Base-by-base conservation (phyloP, 225 moss, liverwort and hornwort species). In the Lunularia cruciata region DNA sequence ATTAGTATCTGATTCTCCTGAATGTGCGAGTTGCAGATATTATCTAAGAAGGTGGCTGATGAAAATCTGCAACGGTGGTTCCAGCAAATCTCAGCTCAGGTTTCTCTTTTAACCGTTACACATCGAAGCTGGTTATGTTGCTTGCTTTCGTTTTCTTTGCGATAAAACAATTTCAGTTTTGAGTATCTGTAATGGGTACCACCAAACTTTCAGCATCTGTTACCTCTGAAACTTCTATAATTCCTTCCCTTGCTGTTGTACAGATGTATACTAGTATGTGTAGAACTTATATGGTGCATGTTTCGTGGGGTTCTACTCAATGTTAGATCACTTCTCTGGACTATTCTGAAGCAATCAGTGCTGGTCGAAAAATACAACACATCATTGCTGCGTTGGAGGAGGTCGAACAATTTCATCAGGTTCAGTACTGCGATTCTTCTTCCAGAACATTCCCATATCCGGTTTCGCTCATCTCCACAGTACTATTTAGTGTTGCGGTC, bases 341-440 rank as follows among this genome's bases (percentile, higher is more conserved):
- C 72, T 87, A 84, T 66, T 75, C 77, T 77, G 98, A 93, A 80
- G 84, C 91, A 57, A 77, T 86, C 3, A 85, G 85, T 40, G 86
- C 88, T 31, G 91, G 88, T 61, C 87, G 91, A 45, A 99, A 89
- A 77, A 88, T 99, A 69, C 93, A 99, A 58, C 91, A 91, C 73
- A 88, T 93, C 79, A 86, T 93, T 65, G 65, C 91, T 63, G 98
- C 98, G 4, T 68, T 99, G 66, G 85, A 89, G 78, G 93, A 99
- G 83, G 98, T 99, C 35, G 98, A 99, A 78, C 98, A 93, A 68
- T 99, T 93, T 71, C 98, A 99, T 79, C 98, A 99, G 82, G 82
- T 80, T 69, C 9, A 6, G 40, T 6, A 6, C 63, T 64, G 28
- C 30, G 28, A n/a, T n/a, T n/a, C n/a, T n/a, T n/a, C n/a, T n/a